Conservation (phyloP, 2,329 filamentous ascomycete genomes). For the Botrytis hyacinthi region DNA sequence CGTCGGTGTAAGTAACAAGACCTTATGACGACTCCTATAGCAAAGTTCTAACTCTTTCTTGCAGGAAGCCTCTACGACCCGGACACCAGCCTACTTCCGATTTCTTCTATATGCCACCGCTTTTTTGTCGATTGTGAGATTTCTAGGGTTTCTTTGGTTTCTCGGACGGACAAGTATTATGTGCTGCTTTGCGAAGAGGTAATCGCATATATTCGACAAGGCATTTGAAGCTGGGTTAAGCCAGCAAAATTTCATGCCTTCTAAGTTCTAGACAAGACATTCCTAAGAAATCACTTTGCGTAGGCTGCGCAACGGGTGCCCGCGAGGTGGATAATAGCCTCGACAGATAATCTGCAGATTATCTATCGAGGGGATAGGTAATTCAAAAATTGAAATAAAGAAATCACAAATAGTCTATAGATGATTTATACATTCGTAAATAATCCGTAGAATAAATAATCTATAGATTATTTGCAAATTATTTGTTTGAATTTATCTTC, state of each 20-base stretch:
- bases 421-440: no score
- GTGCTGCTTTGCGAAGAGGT: conserved; percentile 77
- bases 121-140: conserved; percentile 77
- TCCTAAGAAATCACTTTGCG: background rate
- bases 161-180: conserved; percentile 90
- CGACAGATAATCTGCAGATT: background rate
- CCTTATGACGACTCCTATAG: conserved; percentile 48
- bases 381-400: background rate
- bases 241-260: background rate
- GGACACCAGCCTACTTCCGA: conserved; percentile 60
- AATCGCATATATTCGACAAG: background rate
- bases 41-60: conserved; percentile 59
- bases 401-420: no score
- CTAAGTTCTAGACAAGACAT: no score
- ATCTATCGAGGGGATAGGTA: background rate
- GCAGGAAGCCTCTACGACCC: background rate
- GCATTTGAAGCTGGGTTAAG: background rate
- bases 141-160: conserved; percentile 92
- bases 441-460: no score
- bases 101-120: conserved; percentile 89
- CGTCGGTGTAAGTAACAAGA: conserved; percentile 75
- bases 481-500: background rate
- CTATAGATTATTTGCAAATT: no score
- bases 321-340: background rate
- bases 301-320: background rate